Evolutionary conservation across 257 asterid species (phyloP), one percentile per base, ranked within the genome.

Genomic region (Mitragyna speciosa): DNA sequence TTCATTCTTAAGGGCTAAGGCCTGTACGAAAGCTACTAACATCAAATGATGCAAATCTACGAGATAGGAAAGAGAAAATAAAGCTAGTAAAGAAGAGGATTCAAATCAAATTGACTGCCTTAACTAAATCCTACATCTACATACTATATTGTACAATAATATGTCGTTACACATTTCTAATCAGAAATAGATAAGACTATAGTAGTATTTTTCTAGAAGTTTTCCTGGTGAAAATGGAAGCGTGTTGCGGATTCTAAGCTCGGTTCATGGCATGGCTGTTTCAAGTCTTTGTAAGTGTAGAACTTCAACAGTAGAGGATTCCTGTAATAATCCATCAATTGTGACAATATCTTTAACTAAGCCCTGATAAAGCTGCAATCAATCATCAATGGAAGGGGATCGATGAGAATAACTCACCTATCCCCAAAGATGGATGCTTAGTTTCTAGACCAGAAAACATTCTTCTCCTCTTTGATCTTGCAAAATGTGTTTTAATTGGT

Each of bases 401-500:
- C 31, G 26, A 24, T 24, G 26, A 54, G 39, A 1, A 36, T 24
- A n/a, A 51, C 86, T 81, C 86, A 95, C 97, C 98, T 70, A 95
- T 90, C 69, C 95, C 83, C 24, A 92, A 77, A 63, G 88, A 85
- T 45, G 92, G 95, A 85, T 95, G 97, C 11, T 86, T 72, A 49
- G 26, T 39, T 31, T 94, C 85, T 84, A 95, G 81, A 72, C 80
- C 84, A 17, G 91, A 63, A 86, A 95, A 95, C 45, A 93, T 92
- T 65, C 88, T 92, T 81, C 87, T 92, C 98, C 99, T 93, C 68
- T 95, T 93, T n/a, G 99, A 98, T 72, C 99, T 85, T 45, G 99
- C 94, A 73, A 95, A 95, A 86, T 95, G 99, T 15, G 99, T 93
- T 82, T 91, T 78, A 78, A 90, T 95, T 98, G 92, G 90, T 86